A percentile compares a stretch with the other conserved stretches of the same genome.
These are phyloP conservation scores for Penicillium arizonense DNA, from an alignment of 495 filamentous ascomycete genomes.

Conservation along the genomic window DNA sequence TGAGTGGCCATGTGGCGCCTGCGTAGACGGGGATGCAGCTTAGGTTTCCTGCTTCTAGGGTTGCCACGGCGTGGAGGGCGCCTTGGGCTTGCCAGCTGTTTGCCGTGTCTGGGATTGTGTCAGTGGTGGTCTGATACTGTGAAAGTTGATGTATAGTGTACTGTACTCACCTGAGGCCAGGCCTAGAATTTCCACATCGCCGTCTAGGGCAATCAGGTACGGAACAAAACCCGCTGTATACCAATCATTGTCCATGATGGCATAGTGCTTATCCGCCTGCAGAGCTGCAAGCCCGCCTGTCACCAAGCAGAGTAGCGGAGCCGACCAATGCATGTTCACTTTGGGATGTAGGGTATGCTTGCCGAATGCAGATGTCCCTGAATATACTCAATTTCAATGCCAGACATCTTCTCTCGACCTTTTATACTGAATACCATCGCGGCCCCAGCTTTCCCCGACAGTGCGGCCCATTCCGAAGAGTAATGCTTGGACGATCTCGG, in stretches of 20 bases:
- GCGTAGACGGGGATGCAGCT: conserved; percentile 34
- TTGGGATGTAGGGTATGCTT: background rate
- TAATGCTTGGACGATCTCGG: too few relatives aligned
- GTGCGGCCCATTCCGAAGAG: background rate
- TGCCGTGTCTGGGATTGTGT: conserved; percentile 21
- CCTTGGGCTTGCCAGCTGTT: conserved; percentile 33
- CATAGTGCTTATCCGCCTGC: conserved; percentile 20
- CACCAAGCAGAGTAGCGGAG: conserved; percentile 14
- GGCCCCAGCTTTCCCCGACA: background rate
- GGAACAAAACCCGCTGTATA: conserved; percentile 29
- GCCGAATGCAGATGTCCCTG: background rate
- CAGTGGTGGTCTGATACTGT: background rate
- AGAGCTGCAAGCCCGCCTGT: conserved; percentile 5
- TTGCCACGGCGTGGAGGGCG: conserved; percentile 30
- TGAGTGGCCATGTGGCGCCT: conserved; percentile 32
- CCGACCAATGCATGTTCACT: conserved; percentile 13
- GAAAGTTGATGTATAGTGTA: background rate
- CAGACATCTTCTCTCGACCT: background rate
- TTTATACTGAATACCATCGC: conserved; percentile 14
- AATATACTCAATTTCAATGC: background rate
- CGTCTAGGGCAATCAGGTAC: conserved; percentile 29
- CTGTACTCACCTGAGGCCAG: conserved; percentile 21
- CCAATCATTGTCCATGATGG: conserved; percentile 39
- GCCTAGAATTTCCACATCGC: conserved; percentile 27
- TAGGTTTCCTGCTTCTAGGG: conserved; percentile 30